Evolutionary conservation across 805 yeast species (phyloP).

Genomic region (Suhomyces tanzawaensis): DNA sequence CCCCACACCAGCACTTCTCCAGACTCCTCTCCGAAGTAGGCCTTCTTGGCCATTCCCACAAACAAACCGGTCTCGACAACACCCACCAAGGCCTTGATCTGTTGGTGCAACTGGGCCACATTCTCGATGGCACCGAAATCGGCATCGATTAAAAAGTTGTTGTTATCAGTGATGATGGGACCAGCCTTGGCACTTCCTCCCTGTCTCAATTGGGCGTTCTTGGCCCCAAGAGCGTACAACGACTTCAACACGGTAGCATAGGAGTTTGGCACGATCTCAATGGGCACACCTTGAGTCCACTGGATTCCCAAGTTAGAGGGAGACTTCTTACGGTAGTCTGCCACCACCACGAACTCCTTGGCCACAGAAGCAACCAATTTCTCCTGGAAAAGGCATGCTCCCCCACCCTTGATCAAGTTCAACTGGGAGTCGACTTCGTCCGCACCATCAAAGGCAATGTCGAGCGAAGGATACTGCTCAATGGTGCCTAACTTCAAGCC

Average conservation of each 20-base stretch:
- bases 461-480: slow-evolving; percentile 79
- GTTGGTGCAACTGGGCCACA: slow-evolving; percentile 51
- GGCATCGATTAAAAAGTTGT: slow-evolving; percentile 89
- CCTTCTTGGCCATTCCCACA: slow-evolving; percentile 67
- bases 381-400: slow-evolving; percentile 96
- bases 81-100: slow-evolving; percentile 77
- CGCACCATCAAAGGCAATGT: slow-evolving; percentile 97
- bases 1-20: slow-evolving; percentile 47
- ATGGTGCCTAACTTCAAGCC: slow-evolving; percentile 76
- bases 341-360: slow-evolving; percentile 76
- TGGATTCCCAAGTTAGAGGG: slow-evolving; percentile 62
- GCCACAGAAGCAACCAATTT: slow-evolving; percentile 87
- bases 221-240: slow-evolving; percentile 62
- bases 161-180: slow-evolving; percentile 93
- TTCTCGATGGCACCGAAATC: slow-evolving; percentile 75
- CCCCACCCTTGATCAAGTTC: slow-evolving; percentile 96
- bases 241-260: slow-evolving; percentile 72
- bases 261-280: slow-evolving; percentile 90
- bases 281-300: slow-evolving; percentile 92
- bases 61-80: slow-evolving; percentile 97
- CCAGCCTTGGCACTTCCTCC: slow-evolving; percentile 96
- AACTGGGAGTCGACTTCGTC: slow-evolving; percentile 86
- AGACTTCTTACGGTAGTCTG: slow-evolving; percentile 86
- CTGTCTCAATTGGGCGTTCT: slow-evolving; percentile 63
- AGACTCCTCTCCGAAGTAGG: slow-evolving; percentile 84